Conservation (phyloP, 2,329 filamentous ascomycete genomes). For the Aspergillus aculeatus region DNA sequence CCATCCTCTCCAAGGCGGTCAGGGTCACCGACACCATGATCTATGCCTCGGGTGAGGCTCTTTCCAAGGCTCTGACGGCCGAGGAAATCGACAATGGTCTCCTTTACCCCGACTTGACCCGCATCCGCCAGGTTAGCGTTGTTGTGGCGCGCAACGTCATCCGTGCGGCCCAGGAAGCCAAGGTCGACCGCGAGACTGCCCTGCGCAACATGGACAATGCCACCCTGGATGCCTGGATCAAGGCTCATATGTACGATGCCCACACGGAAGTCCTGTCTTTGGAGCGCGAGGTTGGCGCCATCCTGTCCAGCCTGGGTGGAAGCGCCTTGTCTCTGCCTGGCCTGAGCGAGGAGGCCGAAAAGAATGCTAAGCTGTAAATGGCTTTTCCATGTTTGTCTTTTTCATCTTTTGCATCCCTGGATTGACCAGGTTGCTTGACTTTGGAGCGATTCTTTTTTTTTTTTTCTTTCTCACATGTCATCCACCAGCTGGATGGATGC, state of each 20-base stretch:
- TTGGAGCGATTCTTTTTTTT: constrained; percentile 22
- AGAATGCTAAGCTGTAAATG: constrained; percentile 37
- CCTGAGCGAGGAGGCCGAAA: constrained; percentile 27
- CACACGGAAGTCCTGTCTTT: constrained; percentile 48
- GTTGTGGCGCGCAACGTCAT: constrained; percentile 88
- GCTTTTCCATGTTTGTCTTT: constrained; percentile 4
- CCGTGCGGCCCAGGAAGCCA: constrained; percentile 80
- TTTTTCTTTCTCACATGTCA: constrained; percentile 12
- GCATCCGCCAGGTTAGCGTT: constrained; percentile 86
- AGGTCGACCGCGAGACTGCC: constrained; percentile 57
- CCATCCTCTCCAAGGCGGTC: constrained; percentile 85
- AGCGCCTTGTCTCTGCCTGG: constrained; percentile 23
- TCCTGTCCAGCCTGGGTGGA: constrained; percentile 38
- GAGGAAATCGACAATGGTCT: constrained; percentile 81
- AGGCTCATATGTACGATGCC: constrained; percentile 50
- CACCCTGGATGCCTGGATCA: constrained; percentile 49
- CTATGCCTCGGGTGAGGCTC: constrained; percentile 82
- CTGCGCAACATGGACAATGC: constrained; percentile 46
- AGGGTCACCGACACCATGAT: constrained; percentile 94
- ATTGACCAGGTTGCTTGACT: constrained; percentile 19
- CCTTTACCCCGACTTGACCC: constrained; percentile 86
- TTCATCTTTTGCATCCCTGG: constrained; percentile 14
- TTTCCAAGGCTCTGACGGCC: constrained; percentile 73
- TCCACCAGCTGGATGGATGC: constrained; percentile 19
- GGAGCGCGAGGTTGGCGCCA: constrained; percentile 47